These are phyloP conservation scores for Chlamydomonas schloesseri DNA, from an alignment of 139 green algal genomes.

Conservation along the genomic window DNA sequence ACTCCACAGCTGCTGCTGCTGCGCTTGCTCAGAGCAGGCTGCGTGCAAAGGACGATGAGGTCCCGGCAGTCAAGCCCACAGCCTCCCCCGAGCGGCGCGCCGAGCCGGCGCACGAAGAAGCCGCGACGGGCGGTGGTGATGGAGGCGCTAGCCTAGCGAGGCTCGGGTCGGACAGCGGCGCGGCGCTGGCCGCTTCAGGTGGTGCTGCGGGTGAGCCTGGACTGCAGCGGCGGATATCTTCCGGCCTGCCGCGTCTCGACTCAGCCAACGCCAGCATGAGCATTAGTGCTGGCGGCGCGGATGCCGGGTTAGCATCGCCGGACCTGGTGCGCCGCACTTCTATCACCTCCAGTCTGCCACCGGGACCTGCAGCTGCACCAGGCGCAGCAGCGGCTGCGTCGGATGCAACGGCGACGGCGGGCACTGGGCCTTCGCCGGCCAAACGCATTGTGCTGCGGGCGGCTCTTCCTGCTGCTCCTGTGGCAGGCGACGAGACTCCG, in stretches of 20 bases:
- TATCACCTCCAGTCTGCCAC: not conserved
- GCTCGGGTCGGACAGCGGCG: not conserved
- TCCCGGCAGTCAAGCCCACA: not conserved
- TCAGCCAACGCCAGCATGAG: not conserved
- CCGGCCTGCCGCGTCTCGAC: not conserved
- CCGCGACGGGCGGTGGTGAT: not conserved
- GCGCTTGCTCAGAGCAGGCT: constrained; percentile 32
- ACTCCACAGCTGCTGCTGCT: constrained; percentile 67
- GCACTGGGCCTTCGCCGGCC: not conserved
- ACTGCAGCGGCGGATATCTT: not conserved
- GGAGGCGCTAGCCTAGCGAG: not conserved
- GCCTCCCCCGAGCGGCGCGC: not conserved
- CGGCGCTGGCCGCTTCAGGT: not conserved
- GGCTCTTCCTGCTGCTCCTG: constrained; percentile 7
- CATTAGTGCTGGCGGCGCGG: not conserved
- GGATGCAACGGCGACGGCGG: not conserved
- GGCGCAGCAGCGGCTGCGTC: not conserved
- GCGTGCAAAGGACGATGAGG: constrained; percentile 1
- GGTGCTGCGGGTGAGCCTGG: not conserved
- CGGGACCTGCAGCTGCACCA: not conserved
- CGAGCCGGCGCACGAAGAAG: not conserved
- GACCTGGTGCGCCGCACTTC: constrained; percentile 15
- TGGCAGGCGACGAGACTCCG: constrained; percentile 10
- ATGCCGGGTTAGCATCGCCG: not conserved
- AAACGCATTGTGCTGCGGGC: constrained; percentile 35